Evolutionary conservation across 345 rosid genomes (phyloP).

Genomic region (Raphanus sativus): DNA sequence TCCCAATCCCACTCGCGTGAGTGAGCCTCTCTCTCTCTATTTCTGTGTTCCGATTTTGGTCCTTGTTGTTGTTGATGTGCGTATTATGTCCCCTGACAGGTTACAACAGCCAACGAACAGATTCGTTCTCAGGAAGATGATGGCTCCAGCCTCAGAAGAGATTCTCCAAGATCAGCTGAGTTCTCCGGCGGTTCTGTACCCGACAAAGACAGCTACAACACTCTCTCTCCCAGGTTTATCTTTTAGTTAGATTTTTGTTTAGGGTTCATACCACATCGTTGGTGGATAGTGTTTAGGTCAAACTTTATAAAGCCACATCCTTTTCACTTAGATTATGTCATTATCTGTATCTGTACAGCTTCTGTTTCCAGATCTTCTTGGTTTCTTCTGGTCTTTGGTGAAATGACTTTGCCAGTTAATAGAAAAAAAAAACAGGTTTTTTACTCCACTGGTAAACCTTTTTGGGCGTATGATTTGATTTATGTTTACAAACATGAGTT

Average conservation of each 20-base stretch:
- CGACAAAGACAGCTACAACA: conserved; percentile 48
- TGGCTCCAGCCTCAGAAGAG: conserved; percentile 40
- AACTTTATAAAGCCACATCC: not conserved
- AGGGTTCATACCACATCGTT: too few species aligned
- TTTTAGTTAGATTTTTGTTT: not conserved
- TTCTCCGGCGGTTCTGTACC: conserved; percentile 29
- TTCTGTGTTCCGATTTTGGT: not conserved
- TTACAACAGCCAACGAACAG: not conserved
- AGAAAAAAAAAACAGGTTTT: not conserved
- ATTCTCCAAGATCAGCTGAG: conserved; percentile 51
- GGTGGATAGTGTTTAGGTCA: not conserved
- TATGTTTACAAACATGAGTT: not conserved
- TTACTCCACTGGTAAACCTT: not conserved
- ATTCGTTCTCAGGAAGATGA: conserved; percentile 40
- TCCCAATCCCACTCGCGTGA: conserved; percentile 45
- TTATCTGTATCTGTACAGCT: conserved; percentile 4
- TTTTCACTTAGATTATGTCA: not conserved
- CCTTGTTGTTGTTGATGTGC: not conserved
- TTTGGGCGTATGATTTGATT: not conserved
- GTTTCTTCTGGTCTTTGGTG: not conserved
- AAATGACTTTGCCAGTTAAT: not conserved
- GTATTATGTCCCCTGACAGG: conserved; percentile 33
- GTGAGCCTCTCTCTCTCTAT: not conserved
- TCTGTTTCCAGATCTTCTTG: conserved; percentile 12
- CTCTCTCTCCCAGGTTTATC: conserved; percentile 54